A percentile compares a stretch with the other conserved stretches of the same genome.
Conservation (phyloP, 2,329 filamentous ascomycete genomes). For the Colletotrichum horii region DNA sequence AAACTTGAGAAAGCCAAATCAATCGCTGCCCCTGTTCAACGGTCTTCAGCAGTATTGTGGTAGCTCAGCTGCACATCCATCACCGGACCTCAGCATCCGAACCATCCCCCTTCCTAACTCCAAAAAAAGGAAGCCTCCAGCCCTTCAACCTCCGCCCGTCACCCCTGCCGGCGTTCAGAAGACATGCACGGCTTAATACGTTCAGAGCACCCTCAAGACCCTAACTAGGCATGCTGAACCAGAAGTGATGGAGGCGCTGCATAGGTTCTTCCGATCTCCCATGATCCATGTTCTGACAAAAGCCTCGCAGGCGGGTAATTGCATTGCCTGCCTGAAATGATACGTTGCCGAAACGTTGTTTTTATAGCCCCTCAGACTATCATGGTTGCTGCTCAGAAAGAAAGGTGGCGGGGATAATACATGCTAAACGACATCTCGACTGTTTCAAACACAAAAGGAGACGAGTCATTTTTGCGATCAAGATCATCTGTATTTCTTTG, state of each 20-base stretch:
- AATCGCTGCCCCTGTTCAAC: too few species aligned
- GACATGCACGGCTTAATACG: accelerated
- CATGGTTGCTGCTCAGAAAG: too few species aligned
- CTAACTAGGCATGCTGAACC: neutral
- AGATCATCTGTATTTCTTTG: neutral
- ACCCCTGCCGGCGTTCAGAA: neutral
- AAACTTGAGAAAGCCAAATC: neutral
- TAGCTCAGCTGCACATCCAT: neutral
- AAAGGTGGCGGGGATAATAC: neutral
- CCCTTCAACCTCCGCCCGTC: neutral
- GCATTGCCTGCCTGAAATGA: neutral
- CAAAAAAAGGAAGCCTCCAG: accelerated
- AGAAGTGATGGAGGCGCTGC: neutral
- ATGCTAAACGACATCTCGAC: neutral
- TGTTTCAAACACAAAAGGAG: neutral
- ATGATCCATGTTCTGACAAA: neutral
- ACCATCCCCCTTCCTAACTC: too few species aligned
- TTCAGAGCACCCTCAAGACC: neutral
- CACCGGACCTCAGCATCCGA: accelerated
- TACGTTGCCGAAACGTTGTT: too few species aligned
- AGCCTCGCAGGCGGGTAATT: too few species aligned
- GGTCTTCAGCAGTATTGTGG: too few species aligned
- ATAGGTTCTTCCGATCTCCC: neutral
- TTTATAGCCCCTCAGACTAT: too few species aligned
- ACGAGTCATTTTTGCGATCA: neutral